A percentile compares a stretch with the other conserved stretches of the same genome.
phyloP scores from a whole-genome alignment of 352 stramenopile genomes.

The Pythium oligandrum region DNA sequence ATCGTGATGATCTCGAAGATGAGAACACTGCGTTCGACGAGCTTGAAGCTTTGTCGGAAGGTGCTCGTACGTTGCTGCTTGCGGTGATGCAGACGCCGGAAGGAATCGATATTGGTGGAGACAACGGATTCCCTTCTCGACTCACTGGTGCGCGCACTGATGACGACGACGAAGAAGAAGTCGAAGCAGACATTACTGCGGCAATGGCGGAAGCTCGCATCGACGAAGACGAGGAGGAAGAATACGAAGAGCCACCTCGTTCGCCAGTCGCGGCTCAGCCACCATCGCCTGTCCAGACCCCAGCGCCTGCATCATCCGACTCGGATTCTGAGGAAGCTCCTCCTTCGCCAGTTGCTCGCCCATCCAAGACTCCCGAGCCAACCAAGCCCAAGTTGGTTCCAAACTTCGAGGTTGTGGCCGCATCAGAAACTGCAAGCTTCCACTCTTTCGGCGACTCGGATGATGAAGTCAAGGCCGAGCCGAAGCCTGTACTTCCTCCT shows the following conservation, averaged over 20 bases:
- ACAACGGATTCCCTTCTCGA: slow-evolving; percentile 53
- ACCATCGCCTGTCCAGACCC: slow-evolving; percentile 10
- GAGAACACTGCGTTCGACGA: slow-evolving; percentile 84
- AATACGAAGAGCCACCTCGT: slow-evolving; percentile 7
- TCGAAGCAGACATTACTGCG: slow-evolving; percentile 9
- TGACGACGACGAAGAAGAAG: slow-evolving; percentile 32
- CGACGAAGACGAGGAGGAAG: slow-evolving; percentile 17
- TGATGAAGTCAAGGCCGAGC: slow-evolving; percentile 71
- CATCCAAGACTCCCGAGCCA: too few species aligned
- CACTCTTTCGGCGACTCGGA: slow-evolving; percentile 86
- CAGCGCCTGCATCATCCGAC: slow-evolving; percentile 2
- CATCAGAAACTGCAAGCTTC: slow-evolving; percentile 61
- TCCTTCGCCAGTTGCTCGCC: slow-evolving; percentile 6
- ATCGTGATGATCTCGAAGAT: slow-evolving; percentile 46
- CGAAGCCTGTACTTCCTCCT: slow-evolving; percentile 38
- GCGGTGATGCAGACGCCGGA: slow-evolving; percentile 87
- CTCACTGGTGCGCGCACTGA: slow-evolving; percentile 13
- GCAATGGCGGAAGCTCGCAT: neutral
- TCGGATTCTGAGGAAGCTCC: slow-evolving; percentile 9
- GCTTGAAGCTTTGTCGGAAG: slow-evolving; percentile 82
- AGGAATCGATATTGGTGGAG: slow-evolving; percentile 67
- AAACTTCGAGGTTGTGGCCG: slow-evolving; percentile 70
- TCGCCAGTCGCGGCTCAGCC: neutral
- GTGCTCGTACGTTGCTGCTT: slow-evolving; percentile 74
- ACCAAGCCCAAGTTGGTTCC: slow-evolving; percentile 27